phyloP scores from a whole-genome alignment of 805 yeast genomes.

The Starmerella etchellsii region DNA sequence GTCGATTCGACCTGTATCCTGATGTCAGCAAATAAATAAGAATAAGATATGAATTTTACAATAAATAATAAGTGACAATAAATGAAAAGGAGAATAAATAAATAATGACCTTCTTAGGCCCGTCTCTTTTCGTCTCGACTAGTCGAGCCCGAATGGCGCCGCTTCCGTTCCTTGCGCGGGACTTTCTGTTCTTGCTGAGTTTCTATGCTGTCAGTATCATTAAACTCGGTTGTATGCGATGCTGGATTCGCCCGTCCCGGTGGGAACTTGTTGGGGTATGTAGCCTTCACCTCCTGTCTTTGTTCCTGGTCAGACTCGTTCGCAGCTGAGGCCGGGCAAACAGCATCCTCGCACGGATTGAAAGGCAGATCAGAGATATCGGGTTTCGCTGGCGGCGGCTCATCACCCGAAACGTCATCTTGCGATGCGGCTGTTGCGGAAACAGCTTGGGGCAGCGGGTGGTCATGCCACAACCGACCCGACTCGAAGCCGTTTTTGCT shows the following conservation, averaged over 20 bases:
- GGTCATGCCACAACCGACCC: constrained; percentile 9
- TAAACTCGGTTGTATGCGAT: constrained; percentile 11
- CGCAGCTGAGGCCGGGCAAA: background rate
- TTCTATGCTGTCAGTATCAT: constrained; percentile 9
- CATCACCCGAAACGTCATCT: background rate
- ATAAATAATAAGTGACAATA: background rate
- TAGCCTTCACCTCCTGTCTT: constrained; percentile 5
- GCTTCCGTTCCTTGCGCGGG: too few relatives aligned
- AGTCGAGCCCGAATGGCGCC: too few relatives aligned
- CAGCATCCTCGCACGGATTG: constrained; percentile 12
- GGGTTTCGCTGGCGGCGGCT: background rate
- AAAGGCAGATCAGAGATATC: background rate
- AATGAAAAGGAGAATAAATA: background rate
- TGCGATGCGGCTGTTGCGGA: background rate
- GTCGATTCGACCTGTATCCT: constrained; percentile 55
- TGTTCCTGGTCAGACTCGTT: background rate
- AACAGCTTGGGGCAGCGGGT: background rate
- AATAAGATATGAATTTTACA: too few relatives aligned
- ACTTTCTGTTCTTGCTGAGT: constrained; percentile 13
- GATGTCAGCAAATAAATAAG: constrained; percentile 29
- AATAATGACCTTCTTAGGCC: too few relatives aligned
- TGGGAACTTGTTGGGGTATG: constrained; percentile 13
- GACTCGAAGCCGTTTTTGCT: constrained; percentile 21
- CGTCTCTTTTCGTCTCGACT: too few relatives aligned
- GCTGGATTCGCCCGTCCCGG: constrained; percentile 14